A percentile compares a stretch with the other conserved stretches of the same genome.
Evolutionary conservation across 306 rosid species (phyloP).

Genomic region (Lathyrus sativus): DNA sequence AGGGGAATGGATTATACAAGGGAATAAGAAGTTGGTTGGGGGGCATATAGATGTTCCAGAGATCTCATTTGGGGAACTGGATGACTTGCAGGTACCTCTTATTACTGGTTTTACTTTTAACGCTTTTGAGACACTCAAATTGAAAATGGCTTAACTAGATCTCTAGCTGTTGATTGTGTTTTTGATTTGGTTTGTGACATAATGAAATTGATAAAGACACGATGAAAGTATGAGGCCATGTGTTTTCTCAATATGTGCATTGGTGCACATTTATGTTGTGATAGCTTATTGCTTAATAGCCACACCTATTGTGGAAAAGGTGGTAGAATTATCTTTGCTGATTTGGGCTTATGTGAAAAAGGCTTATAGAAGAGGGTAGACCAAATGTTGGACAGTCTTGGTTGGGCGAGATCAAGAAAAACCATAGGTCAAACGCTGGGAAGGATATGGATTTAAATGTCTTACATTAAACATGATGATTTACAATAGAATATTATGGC

Average conservation of each 20-base stretch:
- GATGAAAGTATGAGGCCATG: background rate
- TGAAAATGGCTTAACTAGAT: background rate
- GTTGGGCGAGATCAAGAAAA: background rate
- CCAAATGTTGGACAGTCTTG: background rate
- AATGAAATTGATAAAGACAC: background rate
- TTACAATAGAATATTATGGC: background rate
- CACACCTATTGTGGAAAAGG: conserved; percentile 1
- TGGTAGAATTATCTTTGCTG: background rate
- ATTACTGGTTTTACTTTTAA: conserved; percentile 15
- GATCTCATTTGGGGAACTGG: conserved; percentile 82
- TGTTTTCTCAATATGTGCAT: background rate
- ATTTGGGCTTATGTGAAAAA: background rate
- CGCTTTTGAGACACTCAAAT: background rate
- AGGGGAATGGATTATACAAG: too few species aligned
- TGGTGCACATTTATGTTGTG: conserved; percentile 4
- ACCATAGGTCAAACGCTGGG: background rate
- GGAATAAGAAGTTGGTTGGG: background rate
- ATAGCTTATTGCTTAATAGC: background rate
- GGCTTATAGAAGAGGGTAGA: background rate
- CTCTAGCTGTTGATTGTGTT: background rate
- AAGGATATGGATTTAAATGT: conserved; percentile 5
- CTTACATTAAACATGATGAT: conserved; percentile 5
- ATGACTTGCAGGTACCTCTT: conserved; percentile 74
- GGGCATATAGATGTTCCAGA: conserved; percentile 35
- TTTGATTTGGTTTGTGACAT: background rate